Conservation (phyloP, 2,329 filamentous ascomycete genomes). For the Diaporthe australafricana region DNA sequence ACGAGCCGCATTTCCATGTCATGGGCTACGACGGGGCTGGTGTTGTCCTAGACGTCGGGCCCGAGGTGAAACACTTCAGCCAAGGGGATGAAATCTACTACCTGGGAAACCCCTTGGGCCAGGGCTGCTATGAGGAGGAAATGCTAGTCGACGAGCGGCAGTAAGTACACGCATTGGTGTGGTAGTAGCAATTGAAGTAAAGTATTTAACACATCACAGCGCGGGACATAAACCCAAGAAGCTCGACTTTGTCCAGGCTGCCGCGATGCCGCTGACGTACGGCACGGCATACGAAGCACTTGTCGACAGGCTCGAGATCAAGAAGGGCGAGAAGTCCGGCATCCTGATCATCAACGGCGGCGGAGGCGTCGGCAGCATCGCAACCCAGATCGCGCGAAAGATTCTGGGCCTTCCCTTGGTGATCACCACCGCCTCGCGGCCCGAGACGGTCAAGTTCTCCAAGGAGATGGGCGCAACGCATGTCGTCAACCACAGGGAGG, state of each 20-base stretch:
- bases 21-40: conserved; percentile 58
- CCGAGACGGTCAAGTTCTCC: conserved; percentile 52
- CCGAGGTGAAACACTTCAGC: conserved; percentile 49
- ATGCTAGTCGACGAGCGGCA: conserved; percentile 54
- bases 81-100: conserved; percentile 58
- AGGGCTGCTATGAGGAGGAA: conserved; percentile 56
- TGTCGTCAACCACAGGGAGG: conserved; percentile 54
- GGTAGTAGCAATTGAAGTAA: too few relatives aligned
- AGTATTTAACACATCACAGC: background rate
- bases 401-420: conserved; percentile 54
- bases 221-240: conserved; percentile 52
- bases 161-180: background rate
- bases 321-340: conserved; percentile 46
- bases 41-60: conserved; percentile 49
- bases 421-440: conserved; percentile 54
- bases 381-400: conserved; percentile 55
- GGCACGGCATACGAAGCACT: conserved; percentile 57
- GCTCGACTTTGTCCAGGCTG: conserved; percentile 53
- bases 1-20: conserved; percentile 48
- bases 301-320: conserved; percentile 50
- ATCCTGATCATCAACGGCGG: conserved; percentile 59
- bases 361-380: conserved; percentile 57
- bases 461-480: conserved; percentile 56
- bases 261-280: conserved; percentile 57
- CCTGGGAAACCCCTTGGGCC: conserved; percentile 50